Conservation (phyloP, 768 basidiomycete species). For the Tylopilus vinaceipallidus region DNA sequence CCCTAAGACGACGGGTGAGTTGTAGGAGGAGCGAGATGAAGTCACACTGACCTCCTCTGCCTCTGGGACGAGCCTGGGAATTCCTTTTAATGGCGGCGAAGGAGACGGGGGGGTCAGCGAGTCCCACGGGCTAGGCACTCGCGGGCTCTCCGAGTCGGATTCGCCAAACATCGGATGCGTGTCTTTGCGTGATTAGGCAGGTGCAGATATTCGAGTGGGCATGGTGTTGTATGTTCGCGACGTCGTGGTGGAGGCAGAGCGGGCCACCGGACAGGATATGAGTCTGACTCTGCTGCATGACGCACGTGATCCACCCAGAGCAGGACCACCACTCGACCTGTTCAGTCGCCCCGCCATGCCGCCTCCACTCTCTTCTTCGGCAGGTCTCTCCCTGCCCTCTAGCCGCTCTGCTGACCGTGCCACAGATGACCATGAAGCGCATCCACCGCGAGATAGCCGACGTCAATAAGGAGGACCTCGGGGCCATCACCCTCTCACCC, state of each 20-base stretch:
- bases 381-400: conserved; percentile 2
- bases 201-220: conserved; percentile 55
- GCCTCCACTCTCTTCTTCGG: conserved; percentile 24
- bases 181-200: too few species aligned
- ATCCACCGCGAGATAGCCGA: conserved; percentile 82
- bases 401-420: conserved; percentile 4
- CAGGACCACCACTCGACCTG: background rate
- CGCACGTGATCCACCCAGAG: conserved; percentile 17
- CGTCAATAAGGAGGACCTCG: conserved; percentile 79
- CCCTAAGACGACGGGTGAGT: conserved; percentile 43
- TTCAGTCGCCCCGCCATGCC: conserved; percentile 20
- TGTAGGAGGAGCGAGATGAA: background rate
- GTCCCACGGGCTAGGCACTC: conserved; percentile 84
- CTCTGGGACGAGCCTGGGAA: conserved; percentile 75
- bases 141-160: conserved; percentile 75
- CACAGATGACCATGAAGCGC: conserved; percentile 70
- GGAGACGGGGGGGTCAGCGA: conserved; percentile 60
- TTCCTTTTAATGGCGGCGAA: conserved; percentile 31
- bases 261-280: too few species aligned
- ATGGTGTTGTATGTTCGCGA: conserved; percentile 32
- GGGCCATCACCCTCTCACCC: conserved; percentile 66
- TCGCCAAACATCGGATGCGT: conserved; percentile 75
- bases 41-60: conserved; percentile 51
- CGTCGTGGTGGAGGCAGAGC: too few species aligned
- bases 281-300: conserved; percentile 1